These are phyloP conservation scores for Hypholoma sublateritium DNA, from an alignment of 768 basidiomycete species.

Conservation along the genomic window DNA sequence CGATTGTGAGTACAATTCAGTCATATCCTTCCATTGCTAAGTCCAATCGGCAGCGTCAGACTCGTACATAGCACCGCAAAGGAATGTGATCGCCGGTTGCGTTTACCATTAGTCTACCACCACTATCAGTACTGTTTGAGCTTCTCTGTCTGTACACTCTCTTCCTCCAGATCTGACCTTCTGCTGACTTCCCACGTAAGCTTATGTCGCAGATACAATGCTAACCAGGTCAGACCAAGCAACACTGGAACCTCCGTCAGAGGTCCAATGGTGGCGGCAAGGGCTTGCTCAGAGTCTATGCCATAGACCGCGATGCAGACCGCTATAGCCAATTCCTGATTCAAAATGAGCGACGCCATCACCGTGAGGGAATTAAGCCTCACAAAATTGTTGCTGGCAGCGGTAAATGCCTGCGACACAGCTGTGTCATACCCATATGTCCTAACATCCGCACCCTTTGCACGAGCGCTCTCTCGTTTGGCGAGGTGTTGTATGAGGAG, in stretches of 20 bases:
- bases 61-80: no score
- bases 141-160: no score
- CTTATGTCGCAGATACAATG: slow-evolving; percentile 42
- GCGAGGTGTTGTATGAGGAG: slow-evolving; percentile 49
- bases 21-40: no score
- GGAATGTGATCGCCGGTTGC: no score
- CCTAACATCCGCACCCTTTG: slow-evolving; percentile 1
- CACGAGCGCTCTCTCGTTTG: slow-evolving; percentile 24
- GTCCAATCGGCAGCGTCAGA: no score
- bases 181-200: slow-evolving; percentile 35
- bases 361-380: slow-evolving; percentile 16
- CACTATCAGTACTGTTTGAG: neutral
- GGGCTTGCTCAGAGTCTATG: slow-evolving; percentile 72
- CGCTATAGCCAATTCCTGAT: slow-evolving; percentile 78
- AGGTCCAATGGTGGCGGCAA: slow-evolving; percentile 80
- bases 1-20: no score
- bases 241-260: slow-evolving; percentile 79
- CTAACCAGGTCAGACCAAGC: slow-evolving; percentile 65
- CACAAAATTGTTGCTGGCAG: slow-evolving; percentile 78
- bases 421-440: slow-evolving; percentile 65
- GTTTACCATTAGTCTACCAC: no score
- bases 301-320: slow-evolving; percentile 79
- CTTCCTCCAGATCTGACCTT: neutral
- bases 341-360: neutral
- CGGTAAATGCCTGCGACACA: slow-evolving; percentile 78